These are phyloP conservation scores for Trapa incisa DNA, from an alignment of 345 rosid genomes.

Conservation along the genomic window DNA sequence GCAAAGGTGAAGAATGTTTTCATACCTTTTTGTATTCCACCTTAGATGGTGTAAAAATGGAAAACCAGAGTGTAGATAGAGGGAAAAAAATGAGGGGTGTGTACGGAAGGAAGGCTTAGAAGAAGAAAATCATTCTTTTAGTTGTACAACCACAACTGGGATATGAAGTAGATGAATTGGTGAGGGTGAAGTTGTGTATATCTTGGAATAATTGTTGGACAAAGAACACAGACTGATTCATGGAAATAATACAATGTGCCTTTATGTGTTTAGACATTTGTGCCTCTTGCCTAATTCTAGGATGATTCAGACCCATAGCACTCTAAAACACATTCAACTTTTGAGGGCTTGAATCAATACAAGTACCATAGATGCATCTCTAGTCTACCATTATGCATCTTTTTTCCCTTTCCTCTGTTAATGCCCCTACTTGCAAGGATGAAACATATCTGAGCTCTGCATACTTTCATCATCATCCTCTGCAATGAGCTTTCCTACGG, in stretches of 20 bases:
- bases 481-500: conserved; percentile 28
- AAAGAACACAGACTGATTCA: neutral
- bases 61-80: conserved; percentile 16
- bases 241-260: neutral
- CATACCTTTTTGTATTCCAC: neutral
- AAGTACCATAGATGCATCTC: neutral
- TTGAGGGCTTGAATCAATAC: neutral
- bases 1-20: neutral
- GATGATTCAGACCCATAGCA: no score
- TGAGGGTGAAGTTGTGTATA: neutral
- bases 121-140: conserved; percentile 12
- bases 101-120: neutral
- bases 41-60: neutral
- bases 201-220: conserved; percentile 3
- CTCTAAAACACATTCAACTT: neutral
- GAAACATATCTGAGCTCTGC: neutral
- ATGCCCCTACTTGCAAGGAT: conserved; percentile 17
- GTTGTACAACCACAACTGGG: neutral
- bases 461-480: conserved; percentile 21
- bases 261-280: no score
- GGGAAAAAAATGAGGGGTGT: conserved; percentile 7
- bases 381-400: neutral
- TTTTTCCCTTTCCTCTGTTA: conserved; percentile 2
- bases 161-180: neutral
- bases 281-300: no score